Percentiles rank a stretch among this genome's conserved stretches.
Evolutionary conservation across 2,329 filamentous ascomycete species (phyloP).

Genomic region (Knufia fluminis): DNA sequence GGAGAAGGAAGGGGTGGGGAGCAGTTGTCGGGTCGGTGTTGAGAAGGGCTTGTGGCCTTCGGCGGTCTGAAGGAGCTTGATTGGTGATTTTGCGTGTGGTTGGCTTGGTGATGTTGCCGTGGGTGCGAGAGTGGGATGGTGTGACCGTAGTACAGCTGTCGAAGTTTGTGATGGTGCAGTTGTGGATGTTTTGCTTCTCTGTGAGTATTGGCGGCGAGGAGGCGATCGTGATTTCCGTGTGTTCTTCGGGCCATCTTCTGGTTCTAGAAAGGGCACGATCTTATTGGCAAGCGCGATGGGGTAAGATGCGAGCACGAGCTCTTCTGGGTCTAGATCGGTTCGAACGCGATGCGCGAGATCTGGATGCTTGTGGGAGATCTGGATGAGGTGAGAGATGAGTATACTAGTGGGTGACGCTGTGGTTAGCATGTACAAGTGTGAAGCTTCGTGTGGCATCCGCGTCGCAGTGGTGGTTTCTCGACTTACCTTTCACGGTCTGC

Average conservation of each 20-base stretch:
- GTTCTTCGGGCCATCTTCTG: not conserved
- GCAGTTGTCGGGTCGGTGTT: not conserved
- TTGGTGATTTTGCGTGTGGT: not conserved
- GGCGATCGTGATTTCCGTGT: not conserved
- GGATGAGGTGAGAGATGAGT: not conserved
- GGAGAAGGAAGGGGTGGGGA: not conserved
- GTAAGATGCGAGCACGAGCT: conserved; percentile 6
- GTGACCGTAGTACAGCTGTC: not conserved
- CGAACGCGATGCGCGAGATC: not conserved
- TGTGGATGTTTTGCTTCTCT: not conserved
- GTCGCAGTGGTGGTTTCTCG: not conserved
- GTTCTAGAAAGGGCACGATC: conserved; percentile 7
- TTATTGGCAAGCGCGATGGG: conserved; percentile 3
- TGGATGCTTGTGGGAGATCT: conserved; percentile 5
- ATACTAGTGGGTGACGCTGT: not conserved
- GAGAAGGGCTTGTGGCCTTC: not conserved
- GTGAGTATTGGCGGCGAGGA: not conserved
- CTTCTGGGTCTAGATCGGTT: not conserved
- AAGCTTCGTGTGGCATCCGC: too few species aligned
- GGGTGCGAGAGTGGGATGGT: not conserved
- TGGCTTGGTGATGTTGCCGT: not conserved
- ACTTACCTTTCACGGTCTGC: conserved; percentile 1
- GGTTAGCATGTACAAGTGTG: too few species aligned
- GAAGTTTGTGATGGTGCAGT: not conserved
- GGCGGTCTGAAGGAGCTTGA: not conserved